Evolutionary conservation across 148 eudicot species (phyloP).

Genomic region (Chenopodium album): DNA sequence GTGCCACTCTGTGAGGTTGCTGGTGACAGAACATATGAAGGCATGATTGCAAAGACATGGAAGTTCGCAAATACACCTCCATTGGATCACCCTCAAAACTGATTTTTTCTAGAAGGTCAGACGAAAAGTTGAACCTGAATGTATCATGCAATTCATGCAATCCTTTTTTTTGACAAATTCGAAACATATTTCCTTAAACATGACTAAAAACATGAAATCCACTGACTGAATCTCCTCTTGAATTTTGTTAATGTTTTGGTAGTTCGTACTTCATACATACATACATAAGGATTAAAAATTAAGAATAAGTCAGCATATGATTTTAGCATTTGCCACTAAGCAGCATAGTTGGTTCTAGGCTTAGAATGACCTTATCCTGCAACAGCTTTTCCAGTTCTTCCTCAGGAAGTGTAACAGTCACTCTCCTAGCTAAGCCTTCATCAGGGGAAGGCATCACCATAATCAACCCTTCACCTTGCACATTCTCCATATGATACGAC

Average conservation of each 20-base stretch:
- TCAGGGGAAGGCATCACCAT: slow-evolving; percentile 58
- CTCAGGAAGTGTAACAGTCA: slow-evolving; percentile 42
- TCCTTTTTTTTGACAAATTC: neutral
- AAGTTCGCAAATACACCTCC: slow-evolving; percentile 38
- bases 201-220: neutral
- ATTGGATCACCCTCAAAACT: neutral
- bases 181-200: neutral
- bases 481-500: slow-evolving; percentile 45
- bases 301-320: neutral
- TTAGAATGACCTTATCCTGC: slow-evolving; percentile 35
- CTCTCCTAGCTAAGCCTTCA: slow-evolving; percentile 47
- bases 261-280: slow-evolving; percentile 8
- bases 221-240: neutral
- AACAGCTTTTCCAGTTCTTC: slow-evolving; percentile 37
- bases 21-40: slow-evolving; percentile 35
- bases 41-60: slow-evolving; percentile 27
- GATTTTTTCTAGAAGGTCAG: neutral
- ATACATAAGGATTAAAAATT: neutral
- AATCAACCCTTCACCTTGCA: slow-evolving; percentile 56
- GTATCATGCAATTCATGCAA: neutral
- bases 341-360: slow-evolving; percentile 42
- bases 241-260: neutral
- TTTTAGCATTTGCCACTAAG: slow-evolving; percentile 31
- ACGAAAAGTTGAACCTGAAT: neutral
- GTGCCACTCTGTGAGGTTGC: slow-evolving; percentile 36